Conservation (phyloP, 768 basidiomycete species). For the Mycena belliarum region DNA sequence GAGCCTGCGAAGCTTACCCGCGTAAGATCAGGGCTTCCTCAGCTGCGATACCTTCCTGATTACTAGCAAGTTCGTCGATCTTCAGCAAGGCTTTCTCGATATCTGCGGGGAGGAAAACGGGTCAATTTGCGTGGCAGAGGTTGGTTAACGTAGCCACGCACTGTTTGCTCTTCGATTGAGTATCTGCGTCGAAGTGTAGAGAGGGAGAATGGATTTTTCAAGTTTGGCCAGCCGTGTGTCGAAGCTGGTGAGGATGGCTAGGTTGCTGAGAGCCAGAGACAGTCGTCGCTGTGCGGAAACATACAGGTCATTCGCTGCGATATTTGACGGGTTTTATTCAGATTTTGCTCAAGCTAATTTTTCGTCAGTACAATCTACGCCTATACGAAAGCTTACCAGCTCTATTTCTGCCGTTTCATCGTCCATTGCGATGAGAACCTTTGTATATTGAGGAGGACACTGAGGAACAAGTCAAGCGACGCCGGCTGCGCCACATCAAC, state of each 20-base stretch:
- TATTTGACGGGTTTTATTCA: slow-evolving; percentile 82
- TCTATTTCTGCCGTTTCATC: slow-evolving; percentile 59
- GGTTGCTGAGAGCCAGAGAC: slow-evolving; percentile 30
- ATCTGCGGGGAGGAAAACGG: slow-evolving; percentile 46
- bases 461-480: too few species aligned
- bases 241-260: slow-evolving; percentile 83
- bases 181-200: slow-evolving; percentile 79
- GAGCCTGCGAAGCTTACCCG: slow-evolving; percentile 50
- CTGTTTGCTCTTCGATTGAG: slow-evolving; percentile 73
- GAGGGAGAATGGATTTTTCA: slow-evolving; percentile 81
- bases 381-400: slow-evolving; percentile 35
- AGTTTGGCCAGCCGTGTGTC: slow-evolving; percentile 80
- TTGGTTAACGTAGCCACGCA: slow-evolving; percentile 33
- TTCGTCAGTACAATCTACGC: not conserved
- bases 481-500: too few species aligned
- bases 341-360: slow-evolving; percentile 77
- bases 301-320: slow-evolving; percentile 85
- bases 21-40: slow-evolving; percentile 80
- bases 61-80: slow-evolving; percentile 78
- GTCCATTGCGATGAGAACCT: slow-evolving; percentile 25
- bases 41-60: slow-evolving; percentile 70
- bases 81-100: slow-evolving; percentile 78
- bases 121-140: slow-evolving; percentile 47
- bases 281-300: slow-evolving; percentile 26
- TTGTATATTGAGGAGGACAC: too few species aligned